Percentiles rank a stretch among this genome's conserved stretches.
Conservation (phyloP, 768 basidiomycete genomes). For the Peribolospora kevripleyi region DNA sequence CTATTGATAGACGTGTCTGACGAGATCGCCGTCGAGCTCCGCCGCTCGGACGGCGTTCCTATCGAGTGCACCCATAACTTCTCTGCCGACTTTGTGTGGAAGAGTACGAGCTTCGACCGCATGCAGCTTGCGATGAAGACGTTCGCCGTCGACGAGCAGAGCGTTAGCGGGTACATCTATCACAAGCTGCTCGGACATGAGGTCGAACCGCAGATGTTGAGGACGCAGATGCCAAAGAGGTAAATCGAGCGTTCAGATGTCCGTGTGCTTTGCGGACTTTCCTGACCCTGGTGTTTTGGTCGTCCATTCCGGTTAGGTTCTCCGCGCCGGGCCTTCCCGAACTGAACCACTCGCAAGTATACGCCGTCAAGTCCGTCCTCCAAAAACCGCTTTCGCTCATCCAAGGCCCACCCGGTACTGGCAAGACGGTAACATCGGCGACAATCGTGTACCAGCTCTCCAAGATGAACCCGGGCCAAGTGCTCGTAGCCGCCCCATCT, state of each 20-base stretch:
- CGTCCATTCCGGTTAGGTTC: slow-evolving; percentile 25
- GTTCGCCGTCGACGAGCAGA: slow-evolving; percentile 97
- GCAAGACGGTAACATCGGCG: slow-evolving; percentile 96
- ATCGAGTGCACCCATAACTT: slow-evolving; percentile 84
- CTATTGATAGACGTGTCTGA: slow-evolving; percentile 65
- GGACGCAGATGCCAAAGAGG: slow-evolving; percentile 76
- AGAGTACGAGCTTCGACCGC: slow-evolving; percentile 94
- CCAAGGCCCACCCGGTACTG: slow-evolving; percentile 94
- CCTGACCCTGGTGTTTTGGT: no score
- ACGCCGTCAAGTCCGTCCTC: slow-evolving; percentile 92
- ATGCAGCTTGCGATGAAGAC: slow-evolving; percentile 99
- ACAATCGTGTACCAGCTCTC: slow-evolving; percentile 96
- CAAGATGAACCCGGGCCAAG: slow-evolving; percentile 98
- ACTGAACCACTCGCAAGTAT: slow-evolving; percentile 98
- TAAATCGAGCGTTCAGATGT: neutral
- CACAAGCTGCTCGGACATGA: slow-evolving; percentile 97
- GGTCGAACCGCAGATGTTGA: slow-evolving; percentile 58
- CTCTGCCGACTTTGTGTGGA: slow-evolving; percentile 98
- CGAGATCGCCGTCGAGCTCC: slow-evolving; percentile 81
- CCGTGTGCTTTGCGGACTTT: neutral
- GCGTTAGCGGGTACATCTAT: slow-evolving; percentile 96
- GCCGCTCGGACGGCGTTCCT: slow-evolving; percentile 75
- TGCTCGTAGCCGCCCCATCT: slow-evolving; percentile 92
- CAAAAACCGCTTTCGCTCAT: slow-evolving; percentile 95
- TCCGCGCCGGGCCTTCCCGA: slow-evolving; percentile 94